These are phyloP conservation scores for Blastobotrys parvus DNA, from an alignment of 805 yeast species.

Conservation along the genomic window DNA sequence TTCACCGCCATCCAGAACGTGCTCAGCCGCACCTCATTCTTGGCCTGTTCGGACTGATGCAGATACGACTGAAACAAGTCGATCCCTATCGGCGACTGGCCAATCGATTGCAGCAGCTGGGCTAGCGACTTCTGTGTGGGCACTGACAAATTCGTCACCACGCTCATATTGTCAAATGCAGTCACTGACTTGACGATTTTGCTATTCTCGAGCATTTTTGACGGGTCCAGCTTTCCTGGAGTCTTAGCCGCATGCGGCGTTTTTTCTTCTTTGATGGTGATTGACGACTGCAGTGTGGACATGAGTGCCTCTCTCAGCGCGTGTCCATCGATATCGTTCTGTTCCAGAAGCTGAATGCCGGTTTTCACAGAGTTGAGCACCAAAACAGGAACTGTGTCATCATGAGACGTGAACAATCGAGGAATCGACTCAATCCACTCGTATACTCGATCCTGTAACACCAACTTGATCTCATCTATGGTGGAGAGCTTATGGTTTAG, in stretches of 20 bases:
- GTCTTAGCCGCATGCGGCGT: background rate
- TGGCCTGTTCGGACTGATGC: background rate
- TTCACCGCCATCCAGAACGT: conserved; percentile 4
- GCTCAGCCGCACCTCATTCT: background rate
- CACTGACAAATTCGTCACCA: background rate
- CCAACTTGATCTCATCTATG: conserved; percentile 6
- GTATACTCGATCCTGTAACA: conserved; percentile 14
- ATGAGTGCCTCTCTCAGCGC: background rate
- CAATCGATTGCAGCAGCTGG: background rate
- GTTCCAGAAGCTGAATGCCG: conserved; percentile 2
- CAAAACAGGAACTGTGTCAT: conserved; percentile 16
- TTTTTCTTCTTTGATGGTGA: too few relatives aligned
- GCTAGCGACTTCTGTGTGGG: background rate
- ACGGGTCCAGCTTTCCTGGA: background rate
- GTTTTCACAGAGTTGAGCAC: conserved; percentile 12
- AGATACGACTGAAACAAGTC: background rate
- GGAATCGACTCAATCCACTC: conserved; percentile 26
- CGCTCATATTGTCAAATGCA: background rate
- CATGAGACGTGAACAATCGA: conserved; percentile 18
- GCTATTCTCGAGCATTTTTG: background rate
- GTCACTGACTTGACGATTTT: background rate
- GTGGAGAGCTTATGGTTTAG: background rate
- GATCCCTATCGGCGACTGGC: background rate
- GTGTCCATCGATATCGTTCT: background rate
- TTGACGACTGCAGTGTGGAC: background rate